Evolutionary conservation across 306 rosid species (phyloP), one percentile per base, ranked within the genome.

Genomic region (Carpinus fangiana): DNA sequence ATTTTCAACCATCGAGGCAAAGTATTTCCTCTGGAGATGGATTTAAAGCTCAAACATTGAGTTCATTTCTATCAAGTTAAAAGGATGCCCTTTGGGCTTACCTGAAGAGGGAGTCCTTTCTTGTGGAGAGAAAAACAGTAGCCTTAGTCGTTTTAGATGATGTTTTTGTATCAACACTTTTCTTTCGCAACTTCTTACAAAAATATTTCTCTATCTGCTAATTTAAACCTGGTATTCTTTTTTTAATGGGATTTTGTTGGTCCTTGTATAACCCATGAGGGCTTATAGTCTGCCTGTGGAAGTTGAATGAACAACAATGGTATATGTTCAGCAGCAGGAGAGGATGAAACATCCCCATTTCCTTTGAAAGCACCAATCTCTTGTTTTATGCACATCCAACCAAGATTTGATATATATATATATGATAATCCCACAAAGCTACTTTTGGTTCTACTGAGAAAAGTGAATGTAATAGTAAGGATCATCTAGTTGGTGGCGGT

Each of bases 1-100:
- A 85, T 85, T 84, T 93, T 93, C 89, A 93, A 93, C 87, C 98
- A 92, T 75, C 88, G 98, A 57, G 96, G 96, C 83, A 89, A 79
- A 76, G 87, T 79, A 28, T 85, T 86, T 51, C 88, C 96, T 0
- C 16, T 75, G 76, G 87, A 84, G 70, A 57, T 79, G 79, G 90
- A 86, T 73, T 34, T 84, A 91, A 88, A 89, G 87, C 84, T 85
- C 61, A 90, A 74, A 47, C 88, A 74, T 54, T 93, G 81, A 87
- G 60, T 78, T 75, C 53, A 64, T 64, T 61, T 41, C 71, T 55
- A 56, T 64, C 66, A 47, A 80, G 71, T 61, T 8, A 69, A 57
- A 50, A 26, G 71, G 46, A 17, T 70, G 80, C 45, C 52, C 28
- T 28, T 43, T 31, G 26, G 45, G 20, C 72, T 51, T 73, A 20